These are phyloP conservation scores for Cladorrhinum samala DNA, from an alignment of 495 filamentous ascomycete genomes.

Conservation along the genomic window DNA sequence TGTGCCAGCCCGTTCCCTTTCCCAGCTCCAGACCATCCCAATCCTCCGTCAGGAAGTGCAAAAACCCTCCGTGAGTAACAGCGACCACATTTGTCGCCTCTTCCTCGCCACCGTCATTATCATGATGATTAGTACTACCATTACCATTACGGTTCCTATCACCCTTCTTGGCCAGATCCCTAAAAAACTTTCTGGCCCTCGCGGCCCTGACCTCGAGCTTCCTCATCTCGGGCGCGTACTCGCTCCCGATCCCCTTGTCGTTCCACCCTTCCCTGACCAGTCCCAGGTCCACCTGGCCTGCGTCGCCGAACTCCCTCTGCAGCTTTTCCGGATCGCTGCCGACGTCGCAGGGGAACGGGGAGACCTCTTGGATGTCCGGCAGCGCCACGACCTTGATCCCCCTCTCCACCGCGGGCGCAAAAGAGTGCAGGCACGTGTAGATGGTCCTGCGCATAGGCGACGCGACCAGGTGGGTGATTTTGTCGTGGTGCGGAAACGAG, in stretches of 20 bases:
- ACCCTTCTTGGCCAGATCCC: slow-evolving; percentile 41
- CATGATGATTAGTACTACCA: too few relatives aligned
- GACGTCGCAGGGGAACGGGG: slow-evolving; percentile 70
- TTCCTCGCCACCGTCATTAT: slow-evolving; percentile 37
- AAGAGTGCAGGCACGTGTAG: slow-evolving; percentile 69
- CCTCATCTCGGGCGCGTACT: slow-evolving; percentile 51
- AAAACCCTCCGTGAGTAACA: slow-evolving; percentile 43
- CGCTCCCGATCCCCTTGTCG: slow-evolving; percentile 49
- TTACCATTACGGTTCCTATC: too few relatives aligned
- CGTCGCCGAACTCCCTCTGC: slow-evolving; percentile 50
- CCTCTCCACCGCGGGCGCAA: slow-evolving; percentile 39
- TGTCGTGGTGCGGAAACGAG: slow-evolving; percentile 57
- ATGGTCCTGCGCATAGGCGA: slow-evolving; percentile 82
- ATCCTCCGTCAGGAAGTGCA: slow-evolving; percentile 74
- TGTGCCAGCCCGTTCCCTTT: slow-evolving; percentile 73
- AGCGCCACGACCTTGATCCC: slow-evolving; percentile 56
- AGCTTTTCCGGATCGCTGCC: slow-evolving; percentile 54
- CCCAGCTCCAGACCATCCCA: slow-evolving; percentile 58
- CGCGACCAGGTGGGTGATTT: slow-evolving; percentile 66
- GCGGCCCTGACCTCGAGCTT: slow-evolving; percentile 59
- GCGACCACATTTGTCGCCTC: slow-evolving; percentile 55
- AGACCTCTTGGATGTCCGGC: slow-evolving; percentile 77
- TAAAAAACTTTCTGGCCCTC: slow-evolving; percentile 62
- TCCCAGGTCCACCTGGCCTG: slow-evolving; percentile 56
- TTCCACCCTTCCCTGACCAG: slow-evolving; percentile 63